A percentile compares a stretch with the other conserved stretches of the same genome.
Evolutionary conservation across 495 filamentous ascomycete species (phyloP).

Genomic region (Podospora pseudocomata): DNA sequence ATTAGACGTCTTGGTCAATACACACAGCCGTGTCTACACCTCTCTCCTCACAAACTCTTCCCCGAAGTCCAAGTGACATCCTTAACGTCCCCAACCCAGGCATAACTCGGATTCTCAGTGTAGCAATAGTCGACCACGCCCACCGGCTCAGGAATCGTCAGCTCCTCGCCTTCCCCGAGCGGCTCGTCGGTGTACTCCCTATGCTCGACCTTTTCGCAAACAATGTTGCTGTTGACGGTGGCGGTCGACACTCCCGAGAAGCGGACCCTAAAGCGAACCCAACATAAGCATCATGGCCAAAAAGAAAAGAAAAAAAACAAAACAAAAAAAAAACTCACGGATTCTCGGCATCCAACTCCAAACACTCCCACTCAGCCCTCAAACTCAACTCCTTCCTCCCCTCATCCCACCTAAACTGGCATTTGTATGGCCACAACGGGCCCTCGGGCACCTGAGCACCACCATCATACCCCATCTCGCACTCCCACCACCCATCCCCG

Average conservation of each 20-base stretch:
- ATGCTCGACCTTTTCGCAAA: background rate
- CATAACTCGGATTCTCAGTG: background rate
- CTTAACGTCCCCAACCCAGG: background rate
- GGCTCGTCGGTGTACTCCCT: background rate
- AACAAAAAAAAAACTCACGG: constrained; percentile 24
- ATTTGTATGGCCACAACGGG: constrained; percentile 26
- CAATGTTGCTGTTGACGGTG: background rate
- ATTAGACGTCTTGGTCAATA: background rate
- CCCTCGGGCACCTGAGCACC: constrained; percentile 3
- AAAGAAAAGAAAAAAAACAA: too few relatives aligned
- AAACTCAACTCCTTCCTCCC: constrained; percentile 19
- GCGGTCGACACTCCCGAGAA: background rate
- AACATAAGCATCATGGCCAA: background rate
- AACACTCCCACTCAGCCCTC: constrained; percentile 29
- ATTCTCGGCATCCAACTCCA: constrained; percentile 24
- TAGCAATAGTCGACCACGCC: background rate
- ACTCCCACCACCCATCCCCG: constrained; percentile 20
- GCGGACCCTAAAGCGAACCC: background rate
- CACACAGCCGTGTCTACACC: too few relatives aligned
- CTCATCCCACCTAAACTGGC: constrained; percentile 20
- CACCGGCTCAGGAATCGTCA: background rate
- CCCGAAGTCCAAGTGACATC: background rate
- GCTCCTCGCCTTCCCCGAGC: background rate
- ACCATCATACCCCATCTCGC: constrained; percentile 23
- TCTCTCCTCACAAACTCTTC: background rate